Evolutionary conservation across 331 rosid species (phyloP), one percentile per base, ranked within the genome.

Genomic region (Malus hybrid): DNA sequence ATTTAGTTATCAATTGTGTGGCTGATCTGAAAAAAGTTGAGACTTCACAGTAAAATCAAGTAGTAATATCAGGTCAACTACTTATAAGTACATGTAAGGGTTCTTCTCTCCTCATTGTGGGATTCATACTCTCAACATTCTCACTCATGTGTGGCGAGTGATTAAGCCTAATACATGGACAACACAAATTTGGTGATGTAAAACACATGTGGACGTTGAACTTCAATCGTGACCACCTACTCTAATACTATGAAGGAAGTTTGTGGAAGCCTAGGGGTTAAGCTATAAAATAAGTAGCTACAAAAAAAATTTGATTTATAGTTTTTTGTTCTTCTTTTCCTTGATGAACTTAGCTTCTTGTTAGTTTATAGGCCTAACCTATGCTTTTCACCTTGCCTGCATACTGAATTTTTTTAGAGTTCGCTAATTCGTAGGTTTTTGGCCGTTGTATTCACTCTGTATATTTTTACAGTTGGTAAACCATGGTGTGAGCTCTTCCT

Each of bases 401-500:
- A 24, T 24, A 24, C 24, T 50, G 2, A 5, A 50, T 48, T 50
- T 15, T 50, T 24, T 24, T 24, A 50, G 56, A 50, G 6, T 5
- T 50, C 2, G 56, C 56, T 50, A 50, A 5, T 50, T 50, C n/a
- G 56, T 15, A 50, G n/a, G 56, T 50, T 50, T 50, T 48, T 50
- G 56, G 56, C 56, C 56, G 6, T 50, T 4, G 56, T 50, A 50
- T 2, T 50, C n/a, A 15, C 29, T 22, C 48, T 27, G 10, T 62
- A 5, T 62, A 15, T 6, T 27, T 27, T 56, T 48, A 44, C 13
- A 79, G 79, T 36, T 79, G 66, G 75, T 73, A 24, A 79, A 79
- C 75, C 83, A 79, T 67, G 83, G 79, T 7, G 66, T 79, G 65
- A 79, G 76, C 79, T 29, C 79, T 57, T 66, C 65, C 60, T 67